Evolutionary conservation across 2,329 filamentous ascomycete species (phyloP).

Genomic region (Monilinia fructigena): DNA sequence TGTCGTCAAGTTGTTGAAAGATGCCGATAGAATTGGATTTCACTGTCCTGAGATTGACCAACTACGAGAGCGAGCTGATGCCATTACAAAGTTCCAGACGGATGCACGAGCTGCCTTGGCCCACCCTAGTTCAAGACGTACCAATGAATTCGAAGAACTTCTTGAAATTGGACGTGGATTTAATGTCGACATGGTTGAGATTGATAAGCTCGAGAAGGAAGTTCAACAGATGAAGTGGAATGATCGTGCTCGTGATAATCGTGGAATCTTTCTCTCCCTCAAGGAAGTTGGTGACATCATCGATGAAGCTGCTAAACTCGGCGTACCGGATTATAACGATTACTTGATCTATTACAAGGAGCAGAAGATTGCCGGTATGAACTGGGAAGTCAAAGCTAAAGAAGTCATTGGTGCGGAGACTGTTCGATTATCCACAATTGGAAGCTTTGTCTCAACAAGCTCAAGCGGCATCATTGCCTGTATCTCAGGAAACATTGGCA

Average conservation of each 20-base stretch:
- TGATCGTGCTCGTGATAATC: conserved; percentile 66
- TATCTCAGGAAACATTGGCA: conserved; percentile 75
- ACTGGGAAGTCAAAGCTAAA: conserved; percentile 90
- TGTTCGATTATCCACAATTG: conserved; percentile 90
- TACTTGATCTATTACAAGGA: conserved; percentile 74
- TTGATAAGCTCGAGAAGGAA: conserved; percentile 76
- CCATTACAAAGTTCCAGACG: conserved; percentile 80
- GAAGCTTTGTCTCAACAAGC: conserved; percentile 89
- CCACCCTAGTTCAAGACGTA: conserved; percentile 61
- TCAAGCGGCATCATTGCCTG: conserved; percentile 65
- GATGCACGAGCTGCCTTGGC: conserved; percentile 70
- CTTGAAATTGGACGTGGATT: conserved; percentile 87
- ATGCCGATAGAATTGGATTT: conserved; percentile 85
- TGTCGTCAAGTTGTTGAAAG: conserved; percentile 77
- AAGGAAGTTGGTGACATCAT: conserved; percentile 79
- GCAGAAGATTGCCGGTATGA: conserved; percentile 71
- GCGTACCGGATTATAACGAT: conserved; percentile 77
- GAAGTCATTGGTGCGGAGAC: conserved; percentile 90
- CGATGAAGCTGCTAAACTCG: conserved; percentile 71
- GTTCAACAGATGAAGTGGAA: conserved; percentile 89
- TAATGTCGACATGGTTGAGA: conserved; percentile 86
- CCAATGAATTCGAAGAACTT: conserved; percentile 80
- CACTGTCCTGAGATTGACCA: conserved; percentile 88
- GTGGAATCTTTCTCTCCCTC: conserved; percentile 66
- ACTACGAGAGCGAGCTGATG: conserved; percentile 79